Percentiles rank a stretch among this genome's conserved stretches.
Evolutionary conservation across 179 eudicot genomes (phyloP).

Genomic region (Actinidia arguta): DNA sequence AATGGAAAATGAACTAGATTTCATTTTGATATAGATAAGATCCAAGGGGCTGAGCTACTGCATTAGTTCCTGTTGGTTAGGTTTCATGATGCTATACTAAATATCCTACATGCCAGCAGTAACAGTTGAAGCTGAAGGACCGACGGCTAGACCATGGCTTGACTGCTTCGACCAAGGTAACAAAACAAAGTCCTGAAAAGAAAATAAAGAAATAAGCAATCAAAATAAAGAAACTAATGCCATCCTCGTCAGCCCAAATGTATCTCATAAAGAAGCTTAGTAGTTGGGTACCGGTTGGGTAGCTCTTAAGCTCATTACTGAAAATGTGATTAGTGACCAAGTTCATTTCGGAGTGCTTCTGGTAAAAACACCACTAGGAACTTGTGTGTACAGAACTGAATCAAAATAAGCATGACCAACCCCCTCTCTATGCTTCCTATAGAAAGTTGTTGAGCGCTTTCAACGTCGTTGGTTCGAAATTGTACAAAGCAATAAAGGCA

Average conservation of each 20-base stretch:
- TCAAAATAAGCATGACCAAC: constrained; percentile 75
- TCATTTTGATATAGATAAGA: constrained; percentile 71
- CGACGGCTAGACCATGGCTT: constrained; percentile 53
- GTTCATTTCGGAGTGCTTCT: constrained; percentile 92
- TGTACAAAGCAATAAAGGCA: constrained; percentile 31
- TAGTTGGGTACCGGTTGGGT: too few relatives aligned
- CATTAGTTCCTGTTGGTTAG: constrained; percentile 52
- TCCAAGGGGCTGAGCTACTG: constrained; percentile 68
- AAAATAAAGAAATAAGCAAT: constrained; percentile 15
- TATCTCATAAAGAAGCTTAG: too few relatives aligned
- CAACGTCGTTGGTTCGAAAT: constrained; percentile 83
- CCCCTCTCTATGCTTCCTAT: constrained; percentile 82
- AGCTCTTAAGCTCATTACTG: constrained; percentile 98
- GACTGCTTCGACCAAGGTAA: constrained; percentile 92
- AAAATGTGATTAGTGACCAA: constrained; percentile 85
- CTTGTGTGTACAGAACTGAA: constrained; percentile 72
- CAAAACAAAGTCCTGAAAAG: constrained; percentile 90
- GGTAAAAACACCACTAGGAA: constrained; percentile 71
- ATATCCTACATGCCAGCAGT: constrained; percentile 51
- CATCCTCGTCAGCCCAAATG: constrained; percentile 1
- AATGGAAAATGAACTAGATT: constrained; percentile 38
- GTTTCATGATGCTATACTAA: constrained; percentile 62
- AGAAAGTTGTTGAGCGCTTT: constrained; percentile 79
- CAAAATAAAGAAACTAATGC: neutral
- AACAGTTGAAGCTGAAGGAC: constrained; percentile 58